Percentiles rank a stretch among this genome's conserved stretches.
phyloP scores from a whole-genome alignment of 2,329 filamentous ascomycete genomes.

The Curvularia lunata region DNA sequence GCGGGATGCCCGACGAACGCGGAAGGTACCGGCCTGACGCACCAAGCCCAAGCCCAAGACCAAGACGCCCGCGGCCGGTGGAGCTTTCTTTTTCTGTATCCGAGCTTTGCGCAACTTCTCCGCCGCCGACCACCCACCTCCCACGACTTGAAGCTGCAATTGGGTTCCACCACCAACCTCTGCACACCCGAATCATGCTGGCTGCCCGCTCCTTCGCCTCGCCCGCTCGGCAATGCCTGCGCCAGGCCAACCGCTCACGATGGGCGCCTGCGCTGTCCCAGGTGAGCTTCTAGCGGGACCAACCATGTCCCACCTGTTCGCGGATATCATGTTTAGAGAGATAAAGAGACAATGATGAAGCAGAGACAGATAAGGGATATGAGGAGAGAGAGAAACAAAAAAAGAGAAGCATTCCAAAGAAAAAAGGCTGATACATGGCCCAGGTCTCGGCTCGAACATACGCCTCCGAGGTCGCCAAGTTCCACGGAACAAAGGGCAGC shows the following conservation, averaged over 20 bases:
- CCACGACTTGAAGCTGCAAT: conserved; percentile 43
- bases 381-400: background rate
- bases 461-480: conserved; percentile 80
- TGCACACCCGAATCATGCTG: conserved; percentile 70
- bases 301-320: background rate
- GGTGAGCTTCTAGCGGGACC: conserved; percentile 55
- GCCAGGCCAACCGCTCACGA: conserved; percentile 62
- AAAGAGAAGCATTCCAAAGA: background rate
- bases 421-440: conserved; percentile 6
- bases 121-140: conserved; percentile 26
- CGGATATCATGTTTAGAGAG: background rate
- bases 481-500: conserved; percentile 86
- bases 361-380: background rate
- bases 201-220: conserved; percentile 78
- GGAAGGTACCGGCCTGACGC: conserved; percentile 14
- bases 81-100: conserved; percentile 40
- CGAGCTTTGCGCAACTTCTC: conserved; percentile 37
- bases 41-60: conserved; percentile 1
- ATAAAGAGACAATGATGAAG: background rate
- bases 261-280: conserved; percentile 60
- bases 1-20: conserved; percentile 3
- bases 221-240: conserved; percentile 80
- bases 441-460: conserved; percentile 55
- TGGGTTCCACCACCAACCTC: conserved; percentile 29
- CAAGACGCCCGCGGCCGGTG: conserved; percentile 25